Conservation (phyloP, 805 yeast species). For the Vanderwaltozyma yarrowii region DNA sequence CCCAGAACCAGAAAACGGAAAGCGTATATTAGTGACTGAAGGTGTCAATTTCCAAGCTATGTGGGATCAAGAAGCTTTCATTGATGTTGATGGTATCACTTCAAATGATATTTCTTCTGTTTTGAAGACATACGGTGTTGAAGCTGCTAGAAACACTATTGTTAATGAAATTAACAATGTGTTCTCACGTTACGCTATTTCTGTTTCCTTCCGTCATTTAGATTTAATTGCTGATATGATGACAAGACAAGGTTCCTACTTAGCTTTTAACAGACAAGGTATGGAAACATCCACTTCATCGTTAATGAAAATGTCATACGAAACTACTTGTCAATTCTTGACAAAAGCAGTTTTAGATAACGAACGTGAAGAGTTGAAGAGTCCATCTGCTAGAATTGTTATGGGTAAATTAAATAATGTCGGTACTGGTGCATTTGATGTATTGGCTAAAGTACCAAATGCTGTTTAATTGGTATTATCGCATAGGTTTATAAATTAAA, state of each 20-base stretch:
- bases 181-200: constrained; percentile 90
- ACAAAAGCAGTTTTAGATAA: constrained; percentile 93
- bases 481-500: not conserved
- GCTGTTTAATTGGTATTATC: not conserved
- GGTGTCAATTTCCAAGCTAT: constrained; percentile 96
- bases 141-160: constrained; percentile 96
- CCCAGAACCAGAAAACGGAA: constrained; percentile 60
- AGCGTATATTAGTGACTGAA: constrained; percentile 80
- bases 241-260: constrained; percentile 96
- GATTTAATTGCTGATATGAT: constrained; percentile 97
- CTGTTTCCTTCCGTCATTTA: constrained; percentile 87
- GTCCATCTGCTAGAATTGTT: constrained; percentile 91
- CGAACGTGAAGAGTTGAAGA: constrained; percentile 75
- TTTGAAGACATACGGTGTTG: constrained; percentile 88
- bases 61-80: constrained; percentile 96
- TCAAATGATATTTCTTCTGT: constrained; percentile 93
- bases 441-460: constrained; percentile 36
- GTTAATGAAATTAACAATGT: constrained; percentile 93
- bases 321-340: constrained; percentile 94
- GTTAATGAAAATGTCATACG: constrained; percentile 97
- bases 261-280: constrained; percentile 98
- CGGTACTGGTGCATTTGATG: constrained; percentile 95
- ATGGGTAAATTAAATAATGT: constrained; percentile 82
- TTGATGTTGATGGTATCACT: constrained; percentile 78
- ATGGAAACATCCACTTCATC: constrained; percentile 92